Percentiles rank a stretch among this genome's conserved stretches.
These are phyloP conservation scores for Acmispon strigosus DNA, from an alignment of 306 rosid genomes.

Conservation along the genomic window DNA sequence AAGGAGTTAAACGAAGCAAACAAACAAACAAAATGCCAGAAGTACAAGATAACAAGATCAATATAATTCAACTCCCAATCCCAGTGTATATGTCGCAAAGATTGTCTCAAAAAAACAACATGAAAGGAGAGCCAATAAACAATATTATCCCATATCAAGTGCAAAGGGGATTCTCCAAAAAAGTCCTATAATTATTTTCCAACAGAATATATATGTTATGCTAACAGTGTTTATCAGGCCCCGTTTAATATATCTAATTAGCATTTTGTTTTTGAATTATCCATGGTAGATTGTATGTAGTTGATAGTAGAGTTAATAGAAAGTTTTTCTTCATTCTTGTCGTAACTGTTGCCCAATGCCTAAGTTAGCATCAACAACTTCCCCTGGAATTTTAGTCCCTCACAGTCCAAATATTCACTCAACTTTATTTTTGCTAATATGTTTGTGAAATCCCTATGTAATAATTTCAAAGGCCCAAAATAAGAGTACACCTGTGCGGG, in stretches of 20 bases:
- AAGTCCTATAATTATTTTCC: background rate
- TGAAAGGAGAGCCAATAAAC: background rate
- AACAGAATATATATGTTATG: background rate
- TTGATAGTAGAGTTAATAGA: background rate
- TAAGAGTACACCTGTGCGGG: background rate
- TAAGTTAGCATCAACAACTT: background rate
- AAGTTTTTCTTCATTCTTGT: background rate
- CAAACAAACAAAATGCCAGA: background rate
- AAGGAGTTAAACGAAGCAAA: background rate
- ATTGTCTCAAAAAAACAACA: background rate
- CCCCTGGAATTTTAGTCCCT: background rate
- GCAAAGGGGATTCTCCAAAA: background rate
- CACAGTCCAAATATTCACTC: background rate
- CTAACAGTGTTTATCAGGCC: background rate
- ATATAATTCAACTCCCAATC: background rate
- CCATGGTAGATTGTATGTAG: background rate
- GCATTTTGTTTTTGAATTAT: background rate
- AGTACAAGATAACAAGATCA: background rate
- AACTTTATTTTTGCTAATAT: background rate
- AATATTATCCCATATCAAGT: background rate
- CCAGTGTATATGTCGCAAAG: background rate
- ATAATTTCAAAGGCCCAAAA: background rate
- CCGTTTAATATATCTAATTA: background rate
- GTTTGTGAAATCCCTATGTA: background rate
- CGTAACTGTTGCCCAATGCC: background rate